These are phyloP conservation scores for Nicotiana paniculata DNA, from an alignment of 257 asterid genomes.

Conservation along the genomic window DNA sequence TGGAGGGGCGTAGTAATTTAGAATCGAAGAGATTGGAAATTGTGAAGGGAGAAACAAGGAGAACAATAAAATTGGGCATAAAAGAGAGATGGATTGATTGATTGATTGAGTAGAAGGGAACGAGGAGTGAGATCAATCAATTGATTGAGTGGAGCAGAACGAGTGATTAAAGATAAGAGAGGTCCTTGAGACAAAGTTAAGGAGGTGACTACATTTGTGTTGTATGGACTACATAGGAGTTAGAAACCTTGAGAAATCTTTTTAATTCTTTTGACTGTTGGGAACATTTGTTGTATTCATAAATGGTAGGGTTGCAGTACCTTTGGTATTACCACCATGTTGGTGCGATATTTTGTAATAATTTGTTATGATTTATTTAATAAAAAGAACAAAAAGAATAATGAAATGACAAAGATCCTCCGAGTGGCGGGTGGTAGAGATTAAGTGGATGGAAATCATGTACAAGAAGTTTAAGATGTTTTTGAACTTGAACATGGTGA, in stretches of 20 bases:
- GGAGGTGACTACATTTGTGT: not conserved
- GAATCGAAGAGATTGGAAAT: not conserved
- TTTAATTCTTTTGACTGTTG: not conserved
- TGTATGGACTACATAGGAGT: not conserved
- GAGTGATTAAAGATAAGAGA: not conserved
- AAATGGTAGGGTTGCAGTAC: not conserved
- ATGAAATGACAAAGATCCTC: not conserved
- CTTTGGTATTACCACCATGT: no score
- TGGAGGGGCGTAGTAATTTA: not conserved
- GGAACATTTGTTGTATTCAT: not conserved
- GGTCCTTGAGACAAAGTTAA: not conserved
- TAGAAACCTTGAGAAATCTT: not conserved
- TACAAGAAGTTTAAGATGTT: not conserved
- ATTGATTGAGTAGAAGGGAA: not conserved
- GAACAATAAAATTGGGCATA: not conserved
- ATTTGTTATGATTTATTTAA: no score
- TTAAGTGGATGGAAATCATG: not conserved
- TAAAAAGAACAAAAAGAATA: no score
- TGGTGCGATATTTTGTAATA: no score
- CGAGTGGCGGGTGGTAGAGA: not conserved
- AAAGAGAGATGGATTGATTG: not conserved
- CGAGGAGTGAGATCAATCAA: not conserved
- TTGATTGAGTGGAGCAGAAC: not conserved
- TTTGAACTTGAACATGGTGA: not conserved
- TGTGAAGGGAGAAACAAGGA: not conserved